Evolutionary conservation across 2,329 filamentous ascomycete species (phyloP), one percentile per base, ranked within the genome.

Genomic region (Aspergillus sojae): DNA sequence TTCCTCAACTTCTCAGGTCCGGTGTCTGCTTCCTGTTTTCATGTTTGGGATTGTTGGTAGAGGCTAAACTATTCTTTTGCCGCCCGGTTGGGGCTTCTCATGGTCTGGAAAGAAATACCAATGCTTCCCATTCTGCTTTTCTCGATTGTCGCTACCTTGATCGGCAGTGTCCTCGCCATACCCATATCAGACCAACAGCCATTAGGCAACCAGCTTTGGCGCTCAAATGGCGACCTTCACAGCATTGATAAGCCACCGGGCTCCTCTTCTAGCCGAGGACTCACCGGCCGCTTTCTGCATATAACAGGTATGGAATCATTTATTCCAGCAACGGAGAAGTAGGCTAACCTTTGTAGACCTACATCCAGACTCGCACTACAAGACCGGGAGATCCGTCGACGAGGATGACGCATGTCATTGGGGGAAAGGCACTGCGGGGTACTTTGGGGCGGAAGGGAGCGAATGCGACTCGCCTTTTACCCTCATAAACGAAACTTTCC

Each of bases 351-450:
- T 58, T 28, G 11, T 28, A 97, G 95, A 99, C 80, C 86, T 98
- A 71, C 95, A 99, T 74, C 93, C 93, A 54, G 95, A 99, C 77
- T 87, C 88, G 50, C 91, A 92, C 79, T 99, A 97, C 84, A 89
- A 92, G 78, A 79, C 86, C 9, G 90, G 94, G 76, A 86, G 92
- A 12, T 91, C 52, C 21, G 34, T 91, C 52, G 83, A 86, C 43
- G 84, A 88, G 52, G 83, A 86, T 46, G 84, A 87, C 66, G 89
- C 90, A 65, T 99, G 95, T 79, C 95, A 99, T 75, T 85, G 89
- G 61, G 89, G 89, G 63, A 82, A 87, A 63, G 95, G 95, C 14
- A 82, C 87, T 6, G 91, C 94, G 9, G 94, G 94, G 53, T 83
- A 86, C 57, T 95, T 93, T 74, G 95, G 95, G 72, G 89, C 93